Conservation (phyloP, 169 alveolate species). For the Theileria annulata region DNA sequence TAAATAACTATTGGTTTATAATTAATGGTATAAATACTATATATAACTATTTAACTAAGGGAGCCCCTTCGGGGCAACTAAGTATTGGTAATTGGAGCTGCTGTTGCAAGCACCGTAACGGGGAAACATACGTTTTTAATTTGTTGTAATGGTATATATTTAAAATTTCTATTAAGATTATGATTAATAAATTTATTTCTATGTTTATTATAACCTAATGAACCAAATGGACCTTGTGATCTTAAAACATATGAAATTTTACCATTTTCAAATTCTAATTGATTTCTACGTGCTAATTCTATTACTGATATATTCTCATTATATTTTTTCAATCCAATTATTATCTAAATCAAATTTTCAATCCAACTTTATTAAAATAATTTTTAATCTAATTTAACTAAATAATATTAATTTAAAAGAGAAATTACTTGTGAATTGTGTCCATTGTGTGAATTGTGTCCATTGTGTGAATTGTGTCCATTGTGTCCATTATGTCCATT, state of each 20-base stretch:
- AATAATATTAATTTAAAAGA: too few species aligned
- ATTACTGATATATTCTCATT: slow-evolving; percentile 15
- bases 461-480: too few species aligned
- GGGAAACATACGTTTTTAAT: slow-evolving; percentile 61
- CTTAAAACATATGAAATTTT: slow-evolving; percentile 49
- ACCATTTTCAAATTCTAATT: slow-evolving; percentile 33
- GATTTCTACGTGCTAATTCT: slow-evolving; percentile 35
- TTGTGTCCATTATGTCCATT: too few species aligned
- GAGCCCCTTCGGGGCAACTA: background rate
- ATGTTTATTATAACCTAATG: slow-evolving; percentile 27
- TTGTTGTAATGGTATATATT: slow-evolving; percentile 43
- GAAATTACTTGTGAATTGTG: too few species aligned
- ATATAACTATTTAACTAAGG: background rate
- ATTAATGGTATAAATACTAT: too few species aligned
- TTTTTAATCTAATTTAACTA: background rate
- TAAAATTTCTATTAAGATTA: background rate
- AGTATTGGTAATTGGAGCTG: background rate
- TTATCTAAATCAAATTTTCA: slow-evolving; percentile 17
- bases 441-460: too few species aligned
- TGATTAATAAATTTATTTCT: background rate
- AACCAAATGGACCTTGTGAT: slow-evolving; percentile 46
- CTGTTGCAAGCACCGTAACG: background rate
- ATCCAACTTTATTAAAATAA: too few species aligned
- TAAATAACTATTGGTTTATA: too few species aligned
- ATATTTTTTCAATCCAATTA: slow-evolving; percentile 30